Evolutionary conservation across 2,329 filamentous ascomycete species (phyloP), one percentile per base, ranked within the genome.

Genomic region (Kalaharituber pfeilii): DNA sequence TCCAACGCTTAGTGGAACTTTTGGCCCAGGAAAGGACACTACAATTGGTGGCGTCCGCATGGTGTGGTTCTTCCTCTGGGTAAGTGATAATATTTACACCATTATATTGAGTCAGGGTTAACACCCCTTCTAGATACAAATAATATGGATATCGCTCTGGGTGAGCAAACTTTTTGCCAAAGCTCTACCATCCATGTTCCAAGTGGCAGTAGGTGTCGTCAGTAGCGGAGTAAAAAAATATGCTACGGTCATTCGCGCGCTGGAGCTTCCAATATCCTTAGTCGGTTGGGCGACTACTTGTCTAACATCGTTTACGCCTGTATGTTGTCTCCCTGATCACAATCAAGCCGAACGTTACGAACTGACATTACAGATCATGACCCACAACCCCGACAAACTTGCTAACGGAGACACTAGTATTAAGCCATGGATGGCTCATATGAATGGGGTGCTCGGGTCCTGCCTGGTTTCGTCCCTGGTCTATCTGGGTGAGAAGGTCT

Each of bases 401-500:
- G 44, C n/a, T 33, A 52, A 36, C n/a, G 18, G 24, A 20, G 53
- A 58, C 52, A 54, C 33, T 2, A 25, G 30, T 5, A 53, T 65
- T 15, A 58, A 63, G 27, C 55, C 61, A 25, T 76, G 73, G 73
- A 64, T 70, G 54, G 60, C 55, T 26, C 69, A 70, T 18, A 66
- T 88, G 61, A 75, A 76, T 59, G 77, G 76, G 50, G 73, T 89
- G 15, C 71, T 89, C 5, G 77, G 76, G 22, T 81, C 83, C 1
- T 69, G 77, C 27, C 76, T 87, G 49, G 76, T 83, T 39, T 82
- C 80, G 8, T 77, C 81, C 0, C 73, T 82, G 50, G 75, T 89
- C 18, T 80, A 85, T 57, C 74, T 89, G 15, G 78, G 71, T n/a
- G 84, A 91, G 68, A 86, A 86, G 68, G 72, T 81, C 56, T 73